These are phyloP conservation scores for Emergomyces africanus DNA, from an alignment of 2,329 filamentous ascomycete species.

Conservation along the genomic window DNA sequence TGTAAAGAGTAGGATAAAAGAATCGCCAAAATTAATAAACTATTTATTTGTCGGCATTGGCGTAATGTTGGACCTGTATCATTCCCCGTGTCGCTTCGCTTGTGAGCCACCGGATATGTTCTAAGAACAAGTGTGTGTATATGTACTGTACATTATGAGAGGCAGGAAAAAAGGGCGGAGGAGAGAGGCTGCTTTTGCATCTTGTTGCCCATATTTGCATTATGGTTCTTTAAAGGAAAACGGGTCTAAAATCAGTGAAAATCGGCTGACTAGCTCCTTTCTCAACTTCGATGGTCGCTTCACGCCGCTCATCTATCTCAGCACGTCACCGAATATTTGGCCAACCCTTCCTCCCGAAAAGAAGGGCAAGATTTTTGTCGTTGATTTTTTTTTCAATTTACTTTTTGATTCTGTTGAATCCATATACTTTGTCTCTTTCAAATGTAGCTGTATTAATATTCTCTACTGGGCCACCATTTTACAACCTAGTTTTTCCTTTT, in stretches of 20 bases:
- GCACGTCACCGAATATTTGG: not conserved
- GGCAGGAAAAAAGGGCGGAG: not conserved
- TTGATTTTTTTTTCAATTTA: not conserved
- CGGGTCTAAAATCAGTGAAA: no score
- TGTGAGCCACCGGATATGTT: not conserved
- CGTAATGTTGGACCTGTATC: not conserved
- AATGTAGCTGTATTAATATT: not conserved
- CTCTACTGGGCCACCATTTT: not conserved
- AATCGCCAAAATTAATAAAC: not conserved
- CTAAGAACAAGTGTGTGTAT: not conserved
- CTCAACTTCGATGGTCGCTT: not conserved
- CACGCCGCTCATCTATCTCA: not conserved
- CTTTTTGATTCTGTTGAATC: not conserved
- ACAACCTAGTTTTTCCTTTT: no score
- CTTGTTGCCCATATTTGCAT: not conserved
- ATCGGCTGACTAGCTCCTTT: not conserved
- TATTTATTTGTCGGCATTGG: not conserved
- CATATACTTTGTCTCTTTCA: not conserved
- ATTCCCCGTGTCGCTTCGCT: not conserved
- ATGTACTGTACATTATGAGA: not conserved
- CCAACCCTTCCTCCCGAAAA: not conserved
- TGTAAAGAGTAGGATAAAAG: constrained; percentile 19
- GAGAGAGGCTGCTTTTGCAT: not conserved
- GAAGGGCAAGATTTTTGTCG: not conserved
- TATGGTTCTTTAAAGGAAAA: not conserved